These are phyloP conservation scores for Allium fistulosum DNA, from an alignment of 106 monocot species.

Conservation along the genomic window DNA sequence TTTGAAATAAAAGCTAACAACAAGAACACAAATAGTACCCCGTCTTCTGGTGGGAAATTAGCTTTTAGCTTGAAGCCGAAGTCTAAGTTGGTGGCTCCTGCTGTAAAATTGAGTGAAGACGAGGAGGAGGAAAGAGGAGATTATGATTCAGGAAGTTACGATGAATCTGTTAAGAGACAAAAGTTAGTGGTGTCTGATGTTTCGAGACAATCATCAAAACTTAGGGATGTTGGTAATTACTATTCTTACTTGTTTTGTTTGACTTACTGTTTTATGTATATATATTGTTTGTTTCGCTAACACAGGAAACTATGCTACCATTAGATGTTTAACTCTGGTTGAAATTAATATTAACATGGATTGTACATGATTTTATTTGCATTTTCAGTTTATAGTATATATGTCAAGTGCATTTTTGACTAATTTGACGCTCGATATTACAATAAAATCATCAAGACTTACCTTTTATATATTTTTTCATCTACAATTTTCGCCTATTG, in stretches of 20 bases:
- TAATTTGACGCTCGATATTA: too few species aligned
- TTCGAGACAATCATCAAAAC: constrained; percentile 14
- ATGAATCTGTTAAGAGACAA: constrained; percentile 51
- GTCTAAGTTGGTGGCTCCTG: constrained; percentile 57
- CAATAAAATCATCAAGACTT: too few species aligned
- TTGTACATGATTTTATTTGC: too few species aligned
- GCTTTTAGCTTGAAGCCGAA: constrained; percentile 97
- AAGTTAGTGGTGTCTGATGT: constrained; percentile 26
- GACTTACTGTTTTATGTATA: not conserved
- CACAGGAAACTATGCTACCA: too few species aligned
- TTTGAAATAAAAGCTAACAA: constrained; percentile 46
- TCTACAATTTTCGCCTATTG: too few species aligned
- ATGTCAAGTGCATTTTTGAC: too few species aligned
- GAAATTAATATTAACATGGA: too few species aligned
- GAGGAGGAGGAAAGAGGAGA: constrained; percentile 68
- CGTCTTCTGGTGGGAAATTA: constrained; percentile 52
- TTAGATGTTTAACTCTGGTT: too few species aligned
- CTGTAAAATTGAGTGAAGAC: constrained; percentile 59
- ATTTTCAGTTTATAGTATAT: too few species aligned
- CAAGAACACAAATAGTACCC: constrained; percentile 28
- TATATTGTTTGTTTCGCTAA: too few species aligned
- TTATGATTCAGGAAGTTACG: constrained; percentile 14
- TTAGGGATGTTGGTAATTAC: constrained; percentile 64
- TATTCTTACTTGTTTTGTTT: constrained; percentile 6
- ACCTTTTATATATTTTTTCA: too few species aligned